phyloP scores from a whole-genome alignment of 2,329 filamentous ascomycete species.

The Trichoderma sp. region DNA sequence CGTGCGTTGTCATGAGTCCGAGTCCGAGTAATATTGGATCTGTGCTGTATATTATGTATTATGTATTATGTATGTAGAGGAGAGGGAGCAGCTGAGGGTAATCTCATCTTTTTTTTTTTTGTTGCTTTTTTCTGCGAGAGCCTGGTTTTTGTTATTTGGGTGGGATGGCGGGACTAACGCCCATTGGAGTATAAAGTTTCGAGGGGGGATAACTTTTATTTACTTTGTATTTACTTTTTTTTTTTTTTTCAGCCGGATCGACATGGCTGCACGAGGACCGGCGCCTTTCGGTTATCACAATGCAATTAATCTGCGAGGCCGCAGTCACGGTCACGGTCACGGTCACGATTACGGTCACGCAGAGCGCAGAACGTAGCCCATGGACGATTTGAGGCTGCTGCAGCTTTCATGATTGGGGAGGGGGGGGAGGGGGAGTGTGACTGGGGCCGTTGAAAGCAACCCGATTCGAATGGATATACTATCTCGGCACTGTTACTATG shows the following conservation, averaged over 20 bases:
- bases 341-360: neutral
- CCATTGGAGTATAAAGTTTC: neutral
- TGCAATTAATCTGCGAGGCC: neutral
- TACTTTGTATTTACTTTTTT: no score
- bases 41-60: no score
- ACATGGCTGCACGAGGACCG: neutral
- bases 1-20: neutral
- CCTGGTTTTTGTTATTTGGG: no score
- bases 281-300: neutral
- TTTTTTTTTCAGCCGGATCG: neutral
- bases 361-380: constrained; percentile 9
- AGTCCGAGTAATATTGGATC: no score
- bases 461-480: no score
- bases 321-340: no score
- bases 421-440: neutral
- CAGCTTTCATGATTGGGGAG: no score
- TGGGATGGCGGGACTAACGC: neutral
- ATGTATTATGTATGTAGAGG: neutral
- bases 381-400: neutral
- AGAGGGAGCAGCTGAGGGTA: no score
- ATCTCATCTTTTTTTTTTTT: neutral
- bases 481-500: no score
- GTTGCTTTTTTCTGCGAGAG: neutral
- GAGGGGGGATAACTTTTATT: neutral
- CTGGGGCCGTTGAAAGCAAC: neutral